Evolutionary conservation across 805 yeast genomes (phyloP).

Genomic region (Ogataea saltuana): DNA sequence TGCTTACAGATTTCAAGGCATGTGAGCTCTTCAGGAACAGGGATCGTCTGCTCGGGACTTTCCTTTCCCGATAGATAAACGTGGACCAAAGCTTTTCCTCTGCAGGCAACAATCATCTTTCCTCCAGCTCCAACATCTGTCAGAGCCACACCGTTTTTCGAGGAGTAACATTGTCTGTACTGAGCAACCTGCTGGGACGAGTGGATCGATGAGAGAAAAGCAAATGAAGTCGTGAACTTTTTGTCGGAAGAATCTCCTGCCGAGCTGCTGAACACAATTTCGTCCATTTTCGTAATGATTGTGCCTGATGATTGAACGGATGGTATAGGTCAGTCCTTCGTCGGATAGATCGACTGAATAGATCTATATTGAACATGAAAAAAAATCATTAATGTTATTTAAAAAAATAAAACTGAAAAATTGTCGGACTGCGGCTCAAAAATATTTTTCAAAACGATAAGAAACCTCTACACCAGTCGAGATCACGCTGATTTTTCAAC

Average conservation of each 20-base stretch:
- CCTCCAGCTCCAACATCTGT: slow-evolving; percentile 50
- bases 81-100: slow-evolving; percentile 71
- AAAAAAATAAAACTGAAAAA: slow-evolving; percentile 1
- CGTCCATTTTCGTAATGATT: slow-evolving; percentile 43
- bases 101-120: slow-evolving; percentile 62
- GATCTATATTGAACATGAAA: background rate
- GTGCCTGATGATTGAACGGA: background rate
- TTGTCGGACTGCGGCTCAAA: slow-evolving; percentile 3
- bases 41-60: slow-evolving; percentile 73
- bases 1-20: slow-evolving; percentile 51
- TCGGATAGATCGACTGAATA: background rate
- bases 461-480: background rate
- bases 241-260: slow-evolving; percentile 46
- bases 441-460: background rate
- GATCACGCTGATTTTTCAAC: slow-evolving; percentile 1
- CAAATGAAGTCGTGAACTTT: slow-evolving; percentile 35
- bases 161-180: slow-evolving; percentile 54
- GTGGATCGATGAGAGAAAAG: slow-evolving; percentile 45
- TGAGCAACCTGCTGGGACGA: slow-evolving; percentile 49
- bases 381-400: background rate
- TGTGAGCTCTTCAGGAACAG: slow-evolving; percentile 76
- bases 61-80: slow-evolving; percentile 72
- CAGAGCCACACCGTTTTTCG: slow-evolving; percentile 45
- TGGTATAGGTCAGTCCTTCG: no score
- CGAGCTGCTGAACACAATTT: slow-evolving; percentile 48